phyloP scores from a whole-genome alignment of 345 rosid species.

The Linum tenue region DNA sequence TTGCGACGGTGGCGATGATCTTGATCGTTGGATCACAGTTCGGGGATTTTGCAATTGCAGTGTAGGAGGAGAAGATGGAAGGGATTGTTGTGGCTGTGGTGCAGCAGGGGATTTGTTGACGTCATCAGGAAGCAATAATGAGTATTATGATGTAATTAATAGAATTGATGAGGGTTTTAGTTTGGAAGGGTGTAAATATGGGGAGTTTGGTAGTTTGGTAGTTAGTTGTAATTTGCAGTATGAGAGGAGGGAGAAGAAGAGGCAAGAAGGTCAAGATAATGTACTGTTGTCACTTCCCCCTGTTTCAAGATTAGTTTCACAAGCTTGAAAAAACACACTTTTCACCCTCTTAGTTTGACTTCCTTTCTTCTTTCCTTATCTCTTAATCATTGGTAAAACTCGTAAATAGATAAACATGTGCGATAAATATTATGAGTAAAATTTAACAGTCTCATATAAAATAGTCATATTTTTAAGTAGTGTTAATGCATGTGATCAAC shows the following conservation, averaged over 20 bases:
- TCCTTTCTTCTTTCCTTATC: neutral
- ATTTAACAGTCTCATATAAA: too few relatives aligned
- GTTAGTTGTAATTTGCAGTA: neutral
- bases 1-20: slow-evolving; percentile 17
- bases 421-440: too few relatives aligned
- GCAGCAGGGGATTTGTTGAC: slow-evolving; percentile 17
- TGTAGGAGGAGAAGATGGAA: too few relatives aligned
- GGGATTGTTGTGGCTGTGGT: slow-evolving; percentile 4
- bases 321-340: slow-evolving; percentile 1
- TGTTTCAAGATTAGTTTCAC: slow-evolving; percentile 4
- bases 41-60: too few relatives aligned
- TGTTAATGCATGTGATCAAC: neutral
- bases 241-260: neutral
- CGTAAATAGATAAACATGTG: too few relatives aligned
- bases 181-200: slow-evolving; percentile 13
- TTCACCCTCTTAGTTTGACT: neutral
- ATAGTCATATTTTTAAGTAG: too few relatives aligned
- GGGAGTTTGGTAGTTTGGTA: slow-evolving; percentile 4
- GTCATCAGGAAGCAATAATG: slow-evolving; percentile 2
- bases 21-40: slow-evolving; percentile 39
- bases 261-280: neutral
- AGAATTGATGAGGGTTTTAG: neutral
- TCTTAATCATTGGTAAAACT: neutral
- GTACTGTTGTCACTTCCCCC: slow-evolving; percentile 7
- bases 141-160: slow-evolving; percentile 1